Base-by-base conservation (phyloP, 805 yeast species). In the Lachancea cidri region DNA sequence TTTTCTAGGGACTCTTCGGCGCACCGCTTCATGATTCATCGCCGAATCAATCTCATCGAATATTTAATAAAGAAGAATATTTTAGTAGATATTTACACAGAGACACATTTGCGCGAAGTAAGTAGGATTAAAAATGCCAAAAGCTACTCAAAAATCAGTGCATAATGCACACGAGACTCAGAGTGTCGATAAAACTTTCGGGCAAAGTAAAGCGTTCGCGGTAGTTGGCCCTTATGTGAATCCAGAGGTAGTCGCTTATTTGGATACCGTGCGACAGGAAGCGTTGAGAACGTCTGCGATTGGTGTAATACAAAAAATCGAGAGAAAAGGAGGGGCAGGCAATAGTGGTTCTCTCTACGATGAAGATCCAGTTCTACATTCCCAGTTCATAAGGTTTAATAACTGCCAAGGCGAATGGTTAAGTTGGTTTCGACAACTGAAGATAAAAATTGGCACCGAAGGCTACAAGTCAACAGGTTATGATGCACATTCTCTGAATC, bases 191-290 rank as follows among this genome's bases (percentile, higher is more conserved):
- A 48, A 57, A 1, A 25, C 49, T 8, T 61, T 58, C 50, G 66
- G 66, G 2, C 66, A 61, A 43, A 38, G 43, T 2, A 42, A 53
- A 14, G 65, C 52, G 3, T 60, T 62, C 44, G 53, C 52, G 3
- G 31, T 58, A 7, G 44, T 46, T 19, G 58, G 53, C 30, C 37
- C 50, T 1, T 34, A 31, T 2, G 65, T 60, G 1, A 42, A 58
- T 39, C 64, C 64, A 3, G 45, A 44, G 24, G 63, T 52, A 2
- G 27, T 54, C 4, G 18, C 34, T 20, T 62, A 62, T 43, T 43
- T 62, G 22, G 30, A 42, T 3, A 32, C 33, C 35, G 66, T 62
- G 9, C 47, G 60, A 32, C 38, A 36, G 11, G 63, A 62, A 43
- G 65, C 66, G 2, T 29, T 59, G 20, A 45, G 48, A 7, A 58